Evolutionary conservation across 2,329 filamentous ascomycete species (phyloP), one percentile per base, ranked within the genome.

Genomic region (Leptographium radiaticola): DNA sequence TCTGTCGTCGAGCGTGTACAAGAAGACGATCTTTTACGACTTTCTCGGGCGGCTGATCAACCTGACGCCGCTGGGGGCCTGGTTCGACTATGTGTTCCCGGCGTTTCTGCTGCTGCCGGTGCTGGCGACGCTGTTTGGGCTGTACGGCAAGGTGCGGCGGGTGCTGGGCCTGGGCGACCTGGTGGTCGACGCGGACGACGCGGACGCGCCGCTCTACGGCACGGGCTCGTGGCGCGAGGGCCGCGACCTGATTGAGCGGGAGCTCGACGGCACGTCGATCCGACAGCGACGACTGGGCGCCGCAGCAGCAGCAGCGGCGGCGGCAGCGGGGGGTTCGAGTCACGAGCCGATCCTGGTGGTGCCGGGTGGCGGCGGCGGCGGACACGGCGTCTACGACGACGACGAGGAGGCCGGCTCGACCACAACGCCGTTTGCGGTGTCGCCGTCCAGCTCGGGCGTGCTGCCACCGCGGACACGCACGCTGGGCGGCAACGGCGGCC

Each of bases 151-250:
- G 58, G 79, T 91, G 33, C 87, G 84, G 67, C 83, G 82, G 31
- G 67, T 86, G 53, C 79, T 91, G 20, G 91, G 93, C 15, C 88
- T 94, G 55, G 87, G 85, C 39, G 80, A 88, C 42, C 72, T 90
- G 1, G 81, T 90, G 45, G 86, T 89, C 39, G 58, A 51, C 1
- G 81, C 91, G 45, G 86, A 89, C 42, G 87, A 91, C 45, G 84
- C 86, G 15, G 10, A 75, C 83, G 31, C 80, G 79, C 50, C 88
- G 36, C 72, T 90, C 4, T 89, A 85, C 59, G 89, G 89, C 15
- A 83, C 84, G 1, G 88, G 87, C 1, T 85, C 84, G 1, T 97
- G 91, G 93, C 81, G 90, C 48, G 93, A 97, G 70, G 93, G 93
- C 4, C 80, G 89, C 51, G 86, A 90, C 50, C 77, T 98, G 33